Percentiles rank a stretch among this genome's conserved stretches.
Evolutionary conservation across 768 basidiomycete species (phyloP).

Genomic region (Ramaria rubella): DNA sequence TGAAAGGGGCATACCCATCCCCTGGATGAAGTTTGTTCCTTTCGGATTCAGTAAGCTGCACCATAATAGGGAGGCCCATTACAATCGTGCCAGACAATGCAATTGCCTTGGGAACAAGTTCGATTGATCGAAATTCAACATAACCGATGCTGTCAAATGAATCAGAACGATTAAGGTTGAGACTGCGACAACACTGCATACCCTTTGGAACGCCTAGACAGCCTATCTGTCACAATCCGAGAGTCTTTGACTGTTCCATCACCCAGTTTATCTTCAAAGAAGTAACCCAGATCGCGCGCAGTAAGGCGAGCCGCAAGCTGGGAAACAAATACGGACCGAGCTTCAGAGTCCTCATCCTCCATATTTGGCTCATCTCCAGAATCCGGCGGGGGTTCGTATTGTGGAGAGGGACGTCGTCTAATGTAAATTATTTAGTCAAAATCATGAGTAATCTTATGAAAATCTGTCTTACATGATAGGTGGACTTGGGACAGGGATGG

Average conservation of each 20-base stretch:
- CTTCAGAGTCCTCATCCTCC: constrained; percentile 89
- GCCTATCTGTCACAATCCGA: constrained; percentile 89
- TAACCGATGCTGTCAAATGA: constrained; percentile 76
- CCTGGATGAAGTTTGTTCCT: constrained; percentile 85
- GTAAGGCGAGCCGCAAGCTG: constrained; percentile 96
- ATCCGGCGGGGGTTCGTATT: constrained; percentile 57
- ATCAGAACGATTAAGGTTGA: background rate
- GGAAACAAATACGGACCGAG: constrained; percentile 96
- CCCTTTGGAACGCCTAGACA: constrained; percentile 98
- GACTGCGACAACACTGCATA: constrained; percentile 31
- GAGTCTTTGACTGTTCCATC: constrained; percentile 93
- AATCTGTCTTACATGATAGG: constrained; percentile 38
- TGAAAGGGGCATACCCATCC: constrained; percentile 55
- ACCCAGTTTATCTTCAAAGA: constrained; percentile 96
- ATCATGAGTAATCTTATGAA: background rate
- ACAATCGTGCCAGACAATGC: constrained; percentile 89
- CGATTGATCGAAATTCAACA: constrained; percentile 90
- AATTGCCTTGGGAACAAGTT: constrained; percentile 87
- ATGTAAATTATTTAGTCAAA: constrained; percentile 9
- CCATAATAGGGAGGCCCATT: constrained; percentile 96
- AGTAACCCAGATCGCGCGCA: constrained; percentile 94
- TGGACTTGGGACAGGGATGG: constrained; percentile 34
- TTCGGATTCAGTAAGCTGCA: constrained; percentile 96
- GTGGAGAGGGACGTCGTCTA: constrained; percentile 61
- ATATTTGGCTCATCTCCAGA: constrained; percentile 61